phyloP scores from a whole-genome alignment of 2,329 filamentous ascomycete species.

The Penicillium expansum region DNA sequence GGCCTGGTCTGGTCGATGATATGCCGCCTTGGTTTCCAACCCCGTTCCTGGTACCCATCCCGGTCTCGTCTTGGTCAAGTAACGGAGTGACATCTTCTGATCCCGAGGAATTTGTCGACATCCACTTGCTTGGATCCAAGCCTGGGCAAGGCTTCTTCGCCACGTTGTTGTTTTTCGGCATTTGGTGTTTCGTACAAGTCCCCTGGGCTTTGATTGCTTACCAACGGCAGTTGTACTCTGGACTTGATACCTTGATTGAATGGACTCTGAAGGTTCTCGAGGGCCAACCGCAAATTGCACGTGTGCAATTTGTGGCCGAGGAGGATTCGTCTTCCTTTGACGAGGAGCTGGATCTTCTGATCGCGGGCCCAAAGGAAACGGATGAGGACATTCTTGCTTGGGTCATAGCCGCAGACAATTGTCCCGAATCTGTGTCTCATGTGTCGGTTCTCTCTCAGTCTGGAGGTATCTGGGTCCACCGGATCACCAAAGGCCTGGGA shows the following conservation, averaged over 20 bases:
- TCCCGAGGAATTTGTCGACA: neutral
- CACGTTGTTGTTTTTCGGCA: neutral
- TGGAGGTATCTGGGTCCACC: constrained; percentile 1
- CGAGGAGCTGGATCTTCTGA: neutral
- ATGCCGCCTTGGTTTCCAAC: neutral
- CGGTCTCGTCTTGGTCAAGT: neutral
- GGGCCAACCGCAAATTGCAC: constrained; percentile 1
- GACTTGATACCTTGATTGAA: neutral
- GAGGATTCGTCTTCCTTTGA: neutral
- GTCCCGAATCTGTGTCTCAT: neutral
- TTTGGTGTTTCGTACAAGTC: neutral
- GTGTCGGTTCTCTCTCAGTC: neutral
- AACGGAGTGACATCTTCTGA: neutral
- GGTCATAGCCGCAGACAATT: neutral
- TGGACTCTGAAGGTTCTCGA: neutral
- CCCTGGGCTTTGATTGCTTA: neutral
- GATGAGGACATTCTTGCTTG: neutral
- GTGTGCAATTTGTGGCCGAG: neutral
- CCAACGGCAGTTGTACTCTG: neutral
- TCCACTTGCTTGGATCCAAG: neutral
- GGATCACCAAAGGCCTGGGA: neutral
- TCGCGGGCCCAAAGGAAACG: neutral
- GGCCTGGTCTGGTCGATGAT: neutral
- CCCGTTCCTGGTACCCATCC: constrained; percentile 2
- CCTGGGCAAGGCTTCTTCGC: neutral